phyloP scores from a whole-genome alignment of 2,329 filamentous ascomycete genomes.

The Geosmithia morbida region DNA sequence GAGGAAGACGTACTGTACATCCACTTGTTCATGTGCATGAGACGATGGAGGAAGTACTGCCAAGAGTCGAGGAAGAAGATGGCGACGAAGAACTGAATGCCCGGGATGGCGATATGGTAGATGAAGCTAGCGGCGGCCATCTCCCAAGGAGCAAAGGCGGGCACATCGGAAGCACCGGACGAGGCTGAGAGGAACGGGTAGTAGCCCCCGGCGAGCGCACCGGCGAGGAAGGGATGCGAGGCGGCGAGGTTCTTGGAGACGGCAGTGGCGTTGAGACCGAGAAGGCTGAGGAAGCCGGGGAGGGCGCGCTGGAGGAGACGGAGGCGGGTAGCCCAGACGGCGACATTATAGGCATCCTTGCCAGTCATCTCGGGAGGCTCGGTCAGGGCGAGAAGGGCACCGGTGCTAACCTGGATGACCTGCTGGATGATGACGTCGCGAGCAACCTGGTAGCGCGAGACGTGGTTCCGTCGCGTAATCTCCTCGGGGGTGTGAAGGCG shows the following conservation, averaged over 20 bases:
- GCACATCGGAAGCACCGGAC: slow-evolving; percentile 40
- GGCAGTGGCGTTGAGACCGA: slow-evolving; percentile 63
- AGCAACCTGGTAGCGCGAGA: slow-evolving; percentile 69
- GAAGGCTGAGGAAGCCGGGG: slow-evolving; percentile 51
- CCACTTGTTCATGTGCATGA: slow-evolving; percentile 97
- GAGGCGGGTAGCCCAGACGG: slow-evolving; percentile 76
- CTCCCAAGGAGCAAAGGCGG: slow-evolving; percentile 71
- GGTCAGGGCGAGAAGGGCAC: slow-evolving; percentile 50
- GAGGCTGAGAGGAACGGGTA: slow-evolving; percentile 59
- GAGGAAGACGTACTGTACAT: slow-evolving; percentile 66
- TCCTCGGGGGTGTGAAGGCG: slow-evolving; percentile 91
- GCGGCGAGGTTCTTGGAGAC: slow-evolving; percentile 62
- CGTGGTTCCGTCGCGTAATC: slow-evolving; percentile 75
- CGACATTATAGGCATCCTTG: slow-evolving; percentile 72
- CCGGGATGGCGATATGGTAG: slow-evolving; percentile 67
- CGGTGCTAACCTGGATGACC: slow-evolving; percentile 67
- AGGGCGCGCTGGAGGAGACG: slow-evolving; percentile 67
- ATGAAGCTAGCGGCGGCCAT: slow-evolving; percentile 56
- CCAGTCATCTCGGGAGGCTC: slow-evolving; percentile 65
- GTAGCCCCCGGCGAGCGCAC: slow-evolving; percentile 62
- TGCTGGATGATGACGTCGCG: slow-evolving; percentile 90
- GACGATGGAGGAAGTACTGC: slow-evolving; percentile 94
- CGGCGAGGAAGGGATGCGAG: slow-evolving; percentile 60
- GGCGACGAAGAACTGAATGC: slow-evolving; percentile 61
- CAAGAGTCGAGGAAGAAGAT: slow-evolving; percentile 79